Evolutionary conservation across 371 early-diverging fungal genomes (phyloP), one percentile per base, ranked within the genome.

Genomic region (Sporodiniella umbellata): DNA sequence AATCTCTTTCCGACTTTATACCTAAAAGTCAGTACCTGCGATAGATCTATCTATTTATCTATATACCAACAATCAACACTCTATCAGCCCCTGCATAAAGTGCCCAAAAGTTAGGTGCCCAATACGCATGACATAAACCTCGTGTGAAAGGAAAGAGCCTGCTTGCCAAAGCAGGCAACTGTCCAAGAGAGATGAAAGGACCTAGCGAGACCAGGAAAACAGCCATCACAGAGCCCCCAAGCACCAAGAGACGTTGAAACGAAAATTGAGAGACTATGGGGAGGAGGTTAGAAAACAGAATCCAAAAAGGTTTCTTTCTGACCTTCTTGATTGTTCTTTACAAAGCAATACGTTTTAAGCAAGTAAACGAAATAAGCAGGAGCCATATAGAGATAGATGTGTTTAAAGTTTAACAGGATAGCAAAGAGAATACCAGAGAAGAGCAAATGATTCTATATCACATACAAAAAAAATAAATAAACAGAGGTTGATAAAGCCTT

Each of bases 41-140:
- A 35, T 15, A 35, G 4, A 5, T 35, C 5, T 35, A 15, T n/a
- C 18, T 30, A 38, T 66, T 28, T 28, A 7, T 28, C 10, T 28
- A 7, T 7, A 28, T 60, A 66, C 75, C 60, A 15, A 70, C 42
- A 23, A 90, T 80, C 40, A 93, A 66, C 7, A 78, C 56, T 12
- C 96, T 85, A 68, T 98, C 98, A 0, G 71, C 60, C 28, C 86
- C 81, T 4, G 91, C 84, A 66, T 96, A 98, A 40, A 98, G 69
- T 0, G 97, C 95, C 97, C 97, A 98, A 64, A 93, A 83, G 63
- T 98, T 98, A 15, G 97, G 95, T 0, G 98, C 98, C 98, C 98
- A 96, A 64, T 89, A 95, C 4, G 96, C 95, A 66, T 96, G 97
- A 59, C 87, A 87, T 17, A 98, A 79, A 12, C 98, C 98, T 12